Percentiles rank a stretch among this genome's conserved stretches.
Evolutionary conservation across 345 rosid genomes (phyloP).

Genomic region (Populus ilicifolia): DNA sequence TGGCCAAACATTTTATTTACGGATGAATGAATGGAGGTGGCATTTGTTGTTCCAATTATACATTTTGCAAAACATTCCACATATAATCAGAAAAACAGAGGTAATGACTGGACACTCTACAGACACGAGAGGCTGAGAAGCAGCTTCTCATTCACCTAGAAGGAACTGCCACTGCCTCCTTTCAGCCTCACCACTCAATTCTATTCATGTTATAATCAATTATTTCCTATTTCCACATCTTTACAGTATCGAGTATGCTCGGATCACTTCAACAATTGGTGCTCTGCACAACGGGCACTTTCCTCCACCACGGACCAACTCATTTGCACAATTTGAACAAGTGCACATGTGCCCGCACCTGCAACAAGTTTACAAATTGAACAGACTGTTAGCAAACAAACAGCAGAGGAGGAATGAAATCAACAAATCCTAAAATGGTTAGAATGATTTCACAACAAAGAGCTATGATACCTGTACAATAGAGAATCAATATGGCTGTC

Average conservation of each 20-base stretch:
- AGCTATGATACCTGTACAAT: constrained; percentile 66
- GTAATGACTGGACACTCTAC: constrained; percentile 26
- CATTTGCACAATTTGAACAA: constrained; percentile 89
- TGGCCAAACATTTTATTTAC: constrained; percentile 37
- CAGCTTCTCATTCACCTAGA: constrained; percentile 13
- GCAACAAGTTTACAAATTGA: constrained; percentile 12
- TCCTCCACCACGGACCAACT: constrained; percentile 82
- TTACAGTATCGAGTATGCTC: constrained; percentile 95
- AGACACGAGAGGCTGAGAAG: background rate
- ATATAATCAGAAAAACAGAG: constrained; percentile 42
- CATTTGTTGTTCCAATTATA: constrained; percentile 51
- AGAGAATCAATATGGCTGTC: constrained; percentile 93
- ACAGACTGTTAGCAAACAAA: background rate
- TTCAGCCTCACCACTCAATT: constrained; percentile 16
- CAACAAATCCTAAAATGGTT: background rate
- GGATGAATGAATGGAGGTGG: constrained; percentile 37
- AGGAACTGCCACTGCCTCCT: constrained; percentile 11
- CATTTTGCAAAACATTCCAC: constrained; percentile 26
- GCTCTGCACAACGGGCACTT: constrained; percentile 98
- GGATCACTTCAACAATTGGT: constrained; percentile 85
- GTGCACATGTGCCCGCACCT: constrained; percentile 99
- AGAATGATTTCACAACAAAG: background rate
- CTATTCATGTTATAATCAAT: constrained; percentile 16
- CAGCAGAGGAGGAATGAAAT: background rate
- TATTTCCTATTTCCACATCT: constrained; percentile 2